A percentile compares a stretch with the other conserved stretches of the same genome.
Evolutionary conservation across 1,139 yeast species (phyloP).

Genomic region (Ashbya aceris): DNA sequence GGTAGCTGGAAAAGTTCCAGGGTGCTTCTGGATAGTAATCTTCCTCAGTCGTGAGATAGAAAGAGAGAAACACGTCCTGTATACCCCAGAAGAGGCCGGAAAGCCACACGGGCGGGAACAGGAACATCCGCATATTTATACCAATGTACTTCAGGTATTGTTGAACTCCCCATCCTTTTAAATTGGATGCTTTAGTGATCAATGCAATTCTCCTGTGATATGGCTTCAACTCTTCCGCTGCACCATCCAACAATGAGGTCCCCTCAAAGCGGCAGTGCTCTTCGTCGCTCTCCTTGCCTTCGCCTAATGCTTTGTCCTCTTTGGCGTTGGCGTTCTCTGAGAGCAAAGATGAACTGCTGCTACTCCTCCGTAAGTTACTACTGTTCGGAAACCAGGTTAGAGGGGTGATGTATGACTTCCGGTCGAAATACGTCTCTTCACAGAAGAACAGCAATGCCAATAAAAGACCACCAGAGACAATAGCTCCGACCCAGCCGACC

Average conservation of each 20-base stretch:
- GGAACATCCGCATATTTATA: constrained; percentile 55
- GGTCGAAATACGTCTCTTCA: constrained; percentile 73
- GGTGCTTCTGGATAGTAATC: constrained; percentile 61
- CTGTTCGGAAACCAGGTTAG: background rate
- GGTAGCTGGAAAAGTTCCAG: constrained; percentile 58
- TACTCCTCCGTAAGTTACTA: background rate
- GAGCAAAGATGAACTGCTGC: background rate
- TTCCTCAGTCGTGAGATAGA: constrained; percentile 72
- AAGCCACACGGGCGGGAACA: constrained; percentile 62
- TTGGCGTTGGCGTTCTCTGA: background rate
- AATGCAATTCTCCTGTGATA: constrained; percentile 49
- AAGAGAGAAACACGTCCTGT: constrained; percentile 74
- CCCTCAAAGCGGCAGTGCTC: constrained; percentile 1
- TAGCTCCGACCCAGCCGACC: constrained; percentile 80
- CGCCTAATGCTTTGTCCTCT: background rate
- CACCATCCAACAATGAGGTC: constrained; percentile 30
- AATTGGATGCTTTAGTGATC: constrained; percentile 59
- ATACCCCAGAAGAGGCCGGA: constrained; percentile 81
- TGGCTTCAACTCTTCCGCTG: constrained; percentile 37
- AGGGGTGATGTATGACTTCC: constrained; percentile 37
- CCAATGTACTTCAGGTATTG: constrained; percentile 54
- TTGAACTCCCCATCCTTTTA: constrained; percentile 57
- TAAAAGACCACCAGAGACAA: constrained; percentile 53
- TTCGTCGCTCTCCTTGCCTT: background rate
- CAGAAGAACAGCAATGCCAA: constrained; percentile 47